Percentiles rank a stretch among this genome's conserved stretches.
phyloP scores from a whole-genome alignment of 78 protist species.

The Ministeria vibrans region DNA sequence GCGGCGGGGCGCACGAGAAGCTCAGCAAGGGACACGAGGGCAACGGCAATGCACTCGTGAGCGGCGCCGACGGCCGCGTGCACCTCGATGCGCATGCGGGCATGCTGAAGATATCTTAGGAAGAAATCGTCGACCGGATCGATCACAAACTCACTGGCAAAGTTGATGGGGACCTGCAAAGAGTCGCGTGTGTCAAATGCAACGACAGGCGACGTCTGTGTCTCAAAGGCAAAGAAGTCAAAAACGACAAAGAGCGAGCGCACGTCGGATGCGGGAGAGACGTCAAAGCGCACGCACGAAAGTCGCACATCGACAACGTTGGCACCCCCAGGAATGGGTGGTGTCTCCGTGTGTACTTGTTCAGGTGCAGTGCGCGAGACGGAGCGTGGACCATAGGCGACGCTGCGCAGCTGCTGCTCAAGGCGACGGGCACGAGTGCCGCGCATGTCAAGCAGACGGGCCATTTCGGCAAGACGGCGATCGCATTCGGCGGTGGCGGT shows the following conservation, averaged over 20 bases:
- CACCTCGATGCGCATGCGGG: neutral
- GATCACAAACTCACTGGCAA: neutral
- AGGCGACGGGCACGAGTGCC: neutral
- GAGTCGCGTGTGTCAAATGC: neutral
- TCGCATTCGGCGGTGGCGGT: neutral
- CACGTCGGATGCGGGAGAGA: neutral
- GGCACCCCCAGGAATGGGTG: too few relatives aligned
- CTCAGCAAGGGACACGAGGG: too few relatives aligned
- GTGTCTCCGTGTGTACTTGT: too few relatives aligned
- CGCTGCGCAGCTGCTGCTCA: neutral
- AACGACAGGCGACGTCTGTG: neutral
- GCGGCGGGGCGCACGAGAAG: too few relatives aligned
- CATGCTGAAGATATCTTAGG: neutral
- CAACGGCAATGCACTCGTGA: too few relatives aligned
- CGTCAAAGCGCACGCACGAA: neutral
- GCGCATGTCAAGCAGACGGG: slow-evolving; percentile 2
- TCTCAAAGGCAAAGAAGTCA: neutral
- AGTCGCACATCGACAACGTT: neutral
- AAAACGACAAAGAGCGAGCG: neutral
- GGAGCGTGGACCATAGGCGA: neutral
- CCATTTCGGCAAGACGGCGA: neutral
- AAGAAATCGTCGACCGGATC: slow-evolving; percentile 1
- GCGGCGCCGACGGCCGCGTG: neutral
- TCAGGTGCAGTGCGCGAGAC: neutral
- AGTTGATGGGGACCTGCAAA: too few relatives aligned